Conservation (phyloP, 805 yeast genomes). For the Saccharomycopsis malanga region DNA sequence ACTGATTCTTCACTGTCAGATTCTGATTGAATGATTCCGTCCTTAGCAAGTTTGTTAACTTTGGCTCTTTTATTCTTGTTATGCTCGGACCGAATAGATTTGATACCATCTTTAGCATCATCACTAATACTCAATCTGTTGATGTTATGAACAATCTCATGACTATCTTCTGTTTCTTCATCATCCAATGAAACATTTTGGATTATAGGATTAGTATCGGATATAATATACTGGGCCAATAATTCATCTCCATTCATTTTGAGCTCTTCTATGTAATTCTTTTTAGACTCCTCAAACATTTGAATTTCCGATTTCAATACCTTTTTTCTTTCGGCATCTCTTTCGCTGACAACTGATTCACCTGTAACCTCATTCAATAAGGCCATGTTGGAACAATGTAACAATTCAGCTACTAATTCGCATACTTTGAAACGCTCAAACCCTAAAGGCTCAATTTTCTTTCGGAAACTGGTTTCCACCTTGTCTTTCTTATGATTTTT, state of each 20-base stretch:
- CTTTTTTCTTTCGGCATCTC: conserved; percentile 61
- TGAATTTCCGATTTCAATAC: conserved; percentile 33
- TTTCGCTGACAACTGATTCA: conserved; percentile 55
- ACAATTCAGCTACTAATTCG: conserved; percentile 86
- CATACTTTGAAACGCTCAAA: conserved; percentile 86
- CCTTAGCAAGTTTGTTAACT: conserved; percentile 7
- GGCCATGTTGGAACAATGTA: conserved; percentile 98
- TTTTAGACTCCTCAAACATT: conserved; percentile 16
- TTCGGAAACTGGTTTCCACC: conserved; percentile 36
- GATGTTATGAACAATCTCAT: conserved; percentile 15
- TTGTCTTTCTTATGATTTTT: conserved; percentile 22
- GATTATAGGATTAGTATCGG: neutral
- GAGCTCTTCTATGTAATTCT: conserved; percentile 14
- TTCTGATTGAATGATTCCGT: conserved; percentile 13
- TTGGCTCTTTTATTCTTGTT: conserved; percentile 23
- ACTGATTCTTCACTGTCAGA: conserved; percentile 19
- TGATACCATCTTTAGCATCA: conserved; percentile 8
- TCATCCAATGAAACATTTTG: conserved; percentile 1
- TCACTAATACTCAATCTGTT: conserved; percentile 21
- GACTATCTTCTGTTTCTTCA: conserved; percentile 7
- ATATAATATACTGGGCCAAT: conserved; percentile 7
- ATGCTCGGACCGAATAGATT: conserved; percentile 24
- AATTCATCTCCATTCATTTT: conserved; percentile 12
- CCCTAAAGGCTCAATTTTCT: conserved; percentile 73
- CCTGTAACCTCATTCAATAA: conserved; percentile 73